A percentile compares a stretch with the other conserved stretches of the same genome.
Evolutionary conservation across 176 grass and related monocot species (phyloP).

Genomic region (Coix lacrymajobi): DNA sequence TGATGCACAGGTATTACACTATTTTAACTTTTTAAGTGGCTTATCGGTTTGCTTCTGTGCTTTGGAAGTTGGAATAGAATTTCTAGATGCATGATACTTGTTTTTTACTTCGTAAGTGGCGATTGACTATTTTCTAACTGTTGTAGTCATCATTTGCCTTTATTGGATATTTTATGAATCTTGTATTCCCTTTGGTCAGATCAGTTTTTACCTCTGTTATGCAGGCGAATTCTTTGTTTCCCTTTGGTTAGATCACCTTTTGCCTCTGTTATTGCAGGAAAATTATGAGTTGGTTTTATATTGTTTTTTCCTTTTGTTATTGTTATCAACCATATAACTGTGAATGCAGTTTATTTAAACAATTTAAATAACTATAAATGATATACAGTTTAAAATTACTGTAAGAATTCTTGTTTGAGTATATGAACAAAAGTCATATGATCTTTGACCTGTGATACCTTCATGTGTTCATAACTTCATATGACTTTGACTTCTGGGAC

Average conservation of each 20-base stretch:
- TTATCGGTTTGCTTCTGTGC: conserved; percentile 22
- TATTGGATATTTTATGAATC: background rate
- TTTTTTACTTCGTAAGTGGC: background rate
- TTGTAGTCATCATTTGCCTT: background rate
- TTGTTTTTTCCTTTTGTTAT: background rate
- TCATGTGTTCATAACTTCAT: background rate
- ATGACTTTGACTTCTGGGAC: conserved; percentile 5
- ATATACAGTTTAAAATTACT: background rate
- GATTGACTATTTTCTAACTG: background rate
- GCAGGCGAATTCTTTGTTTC: too few relatives aligned
- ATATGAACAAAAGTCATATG: background rate
- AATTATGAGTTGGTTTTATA: background rate
- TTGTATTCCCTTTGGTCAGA: background rate
- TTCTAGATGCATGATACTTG: background rate
- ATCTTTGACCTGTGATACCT: background rate
- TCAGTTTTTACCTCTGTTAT: too few relatives aligned
- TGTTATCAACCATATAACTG: background rate
- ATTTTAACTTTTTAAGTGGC: background rate
- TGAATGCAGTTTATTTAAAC: background rate
- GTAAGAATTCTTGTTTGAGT: background rate
- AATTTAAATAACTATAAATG: background rate
- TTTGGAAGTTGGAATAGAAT: background rate
- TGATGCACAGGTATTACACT: conserved; percentile 69
- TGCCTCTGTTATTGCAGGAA: background rate
- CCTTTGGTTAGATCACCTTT: background rate